These are phyloP conservation scores for Chaetomidium leptoderma DNA, from an alignment of 495 filamentous ascomycete species.

Conservation along the genomic window DNA sequence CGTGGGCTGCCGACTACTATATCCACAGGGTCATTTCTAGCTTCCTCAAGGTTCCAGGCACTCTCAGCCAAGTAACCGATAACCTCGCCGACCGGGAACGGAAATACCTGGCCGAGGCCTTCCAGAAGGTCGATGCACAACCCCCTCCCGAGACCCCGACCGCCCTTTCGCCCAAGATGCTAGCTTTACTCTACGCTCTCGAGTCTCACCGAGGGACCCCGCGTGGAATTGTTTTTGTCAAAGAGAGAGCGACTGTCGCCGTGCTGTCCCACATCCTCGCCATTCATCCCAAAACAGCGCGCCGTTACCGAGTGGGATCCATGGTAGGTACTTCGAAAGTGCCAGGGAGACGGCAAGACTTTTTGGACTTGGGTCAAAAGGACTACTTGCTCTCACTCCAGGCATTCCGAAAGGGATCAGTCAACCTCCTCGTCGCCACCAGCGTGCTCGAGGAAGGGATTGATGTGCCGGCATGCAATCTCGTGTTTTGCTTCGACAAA, in stretches of 20 bases:
- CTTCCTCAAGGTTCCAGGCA: conserved; percentile 33
- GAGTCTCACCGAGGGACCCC: conserved; percentile 44
- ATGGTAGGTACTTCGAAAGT: conserved; percentile 69
- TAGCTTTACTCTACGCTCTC: conserved; percentile 51
- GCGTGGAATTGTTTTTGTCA: conserved; percentile 73
- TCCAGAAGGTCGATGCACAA: conserved; percentile 44
- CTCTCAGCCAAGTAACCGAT: conserved; percentile 28
- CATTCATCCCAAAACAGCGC: conserved; percentile 52
- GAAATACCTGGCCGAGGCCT: conserved; percentile 52
- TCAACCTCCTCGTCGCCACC: conserved; percentile 78
- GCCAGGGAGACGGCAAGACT: conserved; percentile 42
- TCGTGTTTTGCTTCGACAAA: conserved; percentile 80
- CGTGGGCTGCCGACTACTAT: conserved; percentile 70
- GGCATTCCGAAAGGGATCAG: conserved; percentile 61
- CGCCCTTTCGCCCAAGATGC: conserved; percentile 51
- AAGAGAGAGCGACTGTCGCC: conserved; percentile 64
- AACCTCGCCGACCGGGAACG: conserved; percentile 52
- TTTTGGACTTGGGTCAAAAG: conserved; percentile 58
- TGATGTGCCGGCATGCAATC: conserved; percentile 77
- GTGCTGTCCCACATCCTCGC: conserved; percentile 64
- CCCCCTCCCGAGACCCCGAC: conserved; percentile 23
- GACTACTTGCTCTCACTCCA: conserved; percentile 58
- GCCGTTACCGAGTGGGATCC: conserved; percentile 56
- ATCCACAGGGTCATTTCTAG: conserved; percentile 54
- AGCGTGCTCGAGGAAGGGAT: conserved; percentile 90